Base-by-base conservation (phyloP, 1,284 basidiomycete species). In the Tremellales sp. region DNA sequence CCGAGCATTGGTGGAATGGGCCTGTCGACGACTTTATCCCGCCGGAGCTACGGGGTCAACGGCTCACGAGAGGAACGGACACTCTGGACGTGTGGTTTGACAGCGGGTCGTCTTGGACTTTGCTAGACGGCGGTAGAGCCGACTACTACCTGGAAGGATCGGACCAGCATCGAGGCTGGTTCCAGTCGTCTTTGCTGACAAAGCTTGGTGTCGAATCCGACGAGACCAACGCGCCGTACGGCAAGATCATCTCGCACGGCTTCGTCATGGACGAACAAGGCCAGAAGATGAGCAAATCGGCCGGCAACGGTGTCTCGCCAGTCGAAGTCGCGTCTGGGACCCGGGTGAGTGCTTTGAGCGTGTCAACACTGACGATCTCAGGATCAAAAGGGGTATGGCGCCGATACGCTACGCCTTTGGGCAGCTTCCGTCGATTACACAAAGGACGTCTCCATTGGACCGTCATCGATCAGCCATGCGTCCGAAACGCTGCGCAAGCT, bases 21-120 rank as follows among this genome's bases (percentile, higher is more conserved):
- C 83, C 84, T 1, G 80, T 89, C 10, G 82, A 83, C 33, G 88
- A 91, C 25, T 97, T 99, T 67, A 72, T 93, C 6, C 82, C 86
- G 10, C 81, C 82, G 0, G 74, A 77, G 17, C 77, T 79, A 15
- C 66, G 75, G 29, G 59, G 78, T 26, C 67, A 75, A 12, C 72
- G 43, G 22, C 88, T 85, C 80, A 71, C 75, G 40, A 91, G 89
- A 69, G 87, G 92, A 7, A 84, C 81, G 2, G 96, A 99, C 68
- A 98, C 94, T 0, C 89, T 98, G 81, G 96, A 99, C 68, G 96
- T 99, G 3, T 99, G 96, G 96, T 98, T 98, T 62, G 96, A 99
- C 75, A 94, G 89, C 62, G 96, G 96, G 2, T 85, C 87, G 1
- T 91, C 92, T 1, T 99, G 96, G 96, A 84, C 88, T 1, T 81